phyloP scores from a whole-genome alignment of 805 yeast species.

The Kodamaea jinghongensis region DNA sequence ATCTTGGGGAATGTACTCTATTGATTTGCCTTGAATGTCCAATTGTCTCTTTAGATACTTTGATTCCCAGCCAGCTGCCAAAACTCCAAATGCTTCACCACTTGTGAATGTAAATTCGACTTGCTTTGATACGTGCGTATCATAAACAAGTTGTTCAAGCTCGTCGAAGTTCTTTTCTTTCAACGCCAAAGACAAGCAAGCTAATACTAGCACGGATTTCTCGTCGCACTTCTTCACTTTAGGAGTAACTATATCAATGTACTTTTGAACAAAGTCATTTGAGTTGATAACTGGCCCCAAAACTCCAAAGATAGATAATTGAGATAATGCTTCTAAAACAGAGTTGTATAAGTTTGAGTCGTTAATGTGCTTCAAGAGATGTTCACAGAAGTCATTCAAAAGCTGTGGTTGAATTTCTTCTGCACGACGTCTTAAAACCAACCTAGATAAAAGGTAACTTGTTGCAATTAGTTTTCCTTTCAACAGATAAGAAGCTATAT shows the following conservation, averaged over 20 bases:
- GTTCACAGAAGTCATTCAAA: conserved; percentile 5
- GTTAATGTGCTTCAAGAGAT: conserved; percentile 11
- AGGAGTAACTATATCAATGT: conserved; percentile 26
- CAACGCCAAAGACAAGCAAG: conserved; percentile 47
- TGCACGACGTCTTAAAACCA: conserved; percentile 28
- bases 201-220: conserved; percentile 52
- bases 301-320: conserved; percentile 45
- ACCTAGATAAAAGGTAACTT: conserved; percentile 48
- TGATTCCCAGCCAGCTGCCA: conserved; percentile 77
- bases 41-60: conserved; percentile 47
- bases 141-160: conserved; percentile 48
- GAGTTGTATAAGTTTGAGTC: conserved; percentile 21
- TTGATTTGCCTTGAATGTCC: conserved; percentile 48
- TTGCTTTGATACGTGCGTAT: conserved; percentile 63
- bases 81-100: conserved; percentile 78
- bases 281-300: conserved; percentile 33
- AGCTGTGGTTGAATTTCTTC: conserved; percentile 2
- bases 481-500: background rate
- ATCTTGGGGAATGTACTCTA: conserved; percentile 15
- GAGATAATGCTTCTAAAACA: conserved; percentile 41
- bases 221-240: conserved; percentile 59
- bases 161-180: conserved; percentile 10
- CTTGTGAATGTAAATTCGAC: conserved; percentile 72
- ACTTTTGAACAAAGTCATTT: conserved; percentile 17
- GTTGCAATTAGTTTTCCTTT: conserved; percentile 27